Percentiles rank a stretch among this genome's conserved stretches.
Evolutionary conservation across 805 yeast species (phyloP).

Genomic region (Torulaspora quercuum): DNA sequence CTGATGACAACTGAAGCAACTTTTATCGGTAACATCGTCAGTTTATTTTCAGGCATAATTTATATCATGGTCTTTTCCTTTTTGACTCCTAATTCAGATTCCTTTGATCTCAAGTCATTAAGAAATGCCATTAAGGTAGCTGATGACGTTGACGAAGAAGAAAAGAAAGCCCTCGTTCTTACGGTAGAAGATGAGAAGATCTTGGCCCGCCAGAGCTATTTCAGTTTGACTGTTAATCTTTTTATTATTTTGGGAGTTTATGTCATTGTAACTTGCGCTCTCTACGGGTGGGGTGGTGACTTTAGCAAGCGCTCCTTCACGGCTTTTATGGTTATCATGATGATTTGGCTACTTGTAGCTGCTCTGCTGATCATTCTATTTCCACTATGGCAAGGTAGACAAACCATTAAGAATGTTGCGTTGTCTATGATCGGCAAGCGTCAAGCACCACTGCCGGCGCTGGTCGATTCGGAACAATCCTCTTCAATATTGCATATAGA

Average conservation of each 20-base stretch:
- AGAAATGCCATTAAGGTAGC: conserved; percentile 30
- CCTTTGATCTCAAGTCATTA: conserved; percentile 33
- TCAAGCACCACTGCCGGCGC: no score
- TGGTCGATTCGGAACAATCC: no score
- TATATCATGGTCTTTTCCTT: conserved; percentile 32
- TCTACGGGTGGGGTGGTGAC: conserved; percentile 37
- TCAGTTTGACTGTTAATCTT: conserved; percentile 42
- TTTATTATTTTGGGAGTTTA: conserved; percentile 34
- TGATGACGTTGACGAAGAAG: conserved; percentile 39
- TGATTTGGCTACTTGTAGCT: conserved; percentile 39
- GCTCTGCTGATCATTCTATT: conserved; percentile 38
- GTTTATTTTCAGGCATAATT: conserved; percentile 34
- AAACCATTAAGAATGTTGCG: conserved; percentile 19
- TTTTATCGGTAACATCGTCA: conserved; percentile 47
- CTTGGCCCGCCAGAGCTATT: conserved; percentile 38
- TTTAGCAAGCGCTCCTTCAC: conserved; percentile 39
- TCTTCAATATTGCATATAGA: no score
- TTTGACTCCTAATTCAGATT: conserved; percentile 29
- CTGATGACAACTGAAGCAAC: conserved; percentile 44
- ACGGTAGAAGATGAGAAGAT: conserved; percentile 23
- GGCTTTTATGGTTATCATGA: conserved; percentile 39
- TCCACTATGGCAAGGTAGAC: conserved; percentile 39
- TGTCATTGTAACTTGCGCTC: conserved; percentile 34
- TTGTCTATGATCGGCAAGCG: no score
- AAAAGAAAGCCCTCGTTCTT: conserved; percentile 29